A percentile compares a stretch with the other conserved stretches of the same genome.
Evolutionary conservation across 2,329 filamentous ascomycete genomes (phyloP).

Genomic region (Elsinoe australis): DNA sequence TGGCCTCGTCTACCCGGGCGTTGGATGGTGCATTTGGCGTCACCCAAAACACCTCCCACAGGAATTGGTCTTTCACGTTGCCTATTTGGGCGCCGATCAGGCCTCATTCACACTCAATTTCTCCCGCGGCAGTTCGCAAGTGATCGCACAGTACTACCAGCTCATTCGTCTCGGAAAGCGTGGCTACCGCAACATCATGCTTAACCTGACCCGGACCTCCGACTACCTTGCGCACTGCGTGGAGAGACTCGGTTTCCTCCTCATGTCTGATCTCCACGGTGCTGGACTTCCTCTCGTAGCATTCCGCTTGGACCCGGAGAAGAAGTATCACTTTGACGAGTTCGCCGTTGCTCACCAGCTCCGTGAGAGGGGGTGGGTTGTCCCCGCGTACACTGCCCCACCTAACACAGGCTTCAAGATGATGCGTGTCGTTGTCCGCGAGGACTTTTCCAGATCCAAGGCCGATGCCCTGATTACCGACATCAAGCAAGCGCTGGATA

Average conservation of each 20-base stretch:
- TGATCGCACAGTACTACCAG: constrained; percentile 97
- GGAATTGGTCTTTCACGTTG: constrained; percentile 97
- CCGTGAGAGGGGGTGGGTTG: constrained; percentile 81
- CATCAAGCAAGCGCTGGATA: constrained; percentile 65
- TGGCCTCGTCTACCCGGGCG: constrained; percentile 73
- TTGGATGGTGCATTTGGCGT: constrained; percentile 91
- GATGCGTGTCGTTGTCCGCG: constrained; percentile 83
- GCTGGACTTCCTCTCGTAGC: constrained; percentile 81
- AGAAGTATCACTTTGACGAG: constrained; percentile 49
- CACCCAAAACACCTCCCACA: constrained; percentile 73
- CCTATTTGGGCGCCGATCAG: constrained; percentile 93
- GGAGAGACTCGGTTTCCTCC: constrained; percentile 68
- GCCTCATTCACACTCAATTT: constrained; percentile 96
- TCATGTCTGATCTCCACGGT: constrained; percentile 75
- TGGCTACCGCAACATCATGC: constrained; percentile 89
- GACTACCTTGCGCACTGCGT: constrained; percentile 76
- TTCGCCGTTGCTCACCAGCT: constrained; percentile 66
- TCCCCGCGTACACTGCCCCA: constrained; percentile 90
- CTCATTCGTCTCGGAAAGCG: constrained; percentile 89
- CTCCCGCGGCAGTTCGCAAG: constrained; percentile 87
- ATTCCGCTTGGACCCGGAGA: constrained; percentile 61
- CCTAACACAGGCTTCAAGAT: constrained; percentile 78
- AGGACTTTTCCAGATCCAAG: constrained; percentile 77
- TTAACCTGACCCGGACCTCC: constrained; percentile 80
- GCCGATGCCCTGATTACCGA: constrained; percentile 73